Conservation (phyloP, 345 rosid species). For the Reutealis trisperma region DNA sequence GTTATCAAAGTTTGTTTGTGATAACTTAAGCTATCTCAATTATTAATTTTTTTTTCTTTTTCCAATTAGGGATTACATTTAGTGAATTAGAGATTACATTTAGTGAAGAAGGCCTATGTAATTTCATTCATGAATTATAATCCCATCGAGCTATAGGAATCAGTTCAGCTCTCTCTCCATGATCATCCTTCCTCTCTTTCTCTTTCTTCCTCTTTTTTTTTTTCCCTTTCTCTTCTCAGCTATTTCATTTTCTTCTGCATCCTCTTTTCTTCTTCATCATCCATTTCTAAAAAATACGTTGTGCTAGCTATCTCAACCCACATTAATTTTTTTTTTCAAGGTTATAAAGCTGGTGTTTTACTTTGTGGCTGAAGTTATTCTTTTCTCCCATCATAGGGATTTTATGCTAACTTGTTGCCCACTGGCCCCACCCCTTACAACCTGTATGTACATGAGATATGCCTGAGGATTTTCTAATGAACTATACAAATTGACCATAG, state of each 20-base stretch:
- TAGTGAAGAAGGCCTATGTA: not conserved
- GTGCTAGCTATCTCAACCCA: not conserved
- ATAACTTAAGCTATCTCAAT: not conserved
- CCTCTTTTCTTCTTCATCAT: no score
- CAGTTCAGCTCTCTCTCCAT: not conserved
- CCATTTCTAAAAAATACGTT: not conserved
- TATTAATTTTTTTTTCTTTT: not conserved
- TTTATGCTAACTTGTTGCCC: not conserved
- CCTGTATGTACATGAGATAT: not conserved
- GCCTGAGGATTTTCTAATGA: not conserved
- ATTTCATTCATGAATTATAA: no score
- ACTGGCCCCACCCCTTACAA: not conserved
- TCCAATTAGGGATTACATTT: no score
- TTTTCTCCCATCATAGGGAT: not conserved
- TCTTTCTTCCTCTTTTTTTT: no score
- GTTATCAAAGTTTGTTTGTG: not conserved
- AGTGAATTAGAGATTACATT: not conserved
- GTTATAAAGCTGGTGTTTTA: not conserved
- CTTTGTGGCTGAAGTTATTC: not conserved
- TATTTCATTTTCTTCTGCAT: not conserved
- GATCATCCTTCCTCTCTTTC: not conserved
- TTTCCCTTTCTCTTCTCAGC: not conserved
- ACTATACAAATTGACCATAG: not conserved
- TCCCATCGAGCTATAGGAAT: not conserved
- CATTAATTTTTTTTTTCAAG: no score